A percentile compares a stretch with the other conserved stretches of the same genome.
Evolutionary conservation across 140 eudicot genomes (phyloP).

Genomic region (Oenanthe javanica): DNA sequence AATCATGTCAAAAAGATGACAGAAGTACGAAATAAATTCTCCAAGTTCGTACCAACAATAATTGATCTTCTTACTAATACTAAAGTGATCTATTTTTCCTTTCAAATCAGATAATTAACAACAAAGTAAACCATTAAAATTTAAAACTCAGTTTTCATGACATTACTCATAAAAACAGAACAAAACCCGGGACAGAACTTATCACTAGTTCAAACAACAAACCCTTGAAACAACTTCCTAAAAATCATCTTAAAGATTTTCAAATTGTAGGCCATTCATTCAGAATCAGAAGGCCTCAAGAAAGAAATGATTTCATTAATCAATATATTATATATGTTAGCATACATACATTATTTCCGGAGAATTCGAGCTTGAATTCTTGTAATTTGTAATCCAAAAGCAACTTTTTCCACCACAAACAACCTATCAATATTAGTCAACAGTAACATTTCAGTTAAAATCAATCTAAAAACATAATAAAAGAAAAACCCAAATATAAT

Average conservation of each 20-base stretch:
- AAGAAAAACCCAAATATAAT: not conserved
- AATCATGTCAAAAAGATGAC: not conserved
- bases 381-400: conserved; percentile 68
- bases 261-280: not conserved
- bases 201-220: not conserved
- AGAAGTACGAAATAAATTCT: not conserved
- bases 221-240: not conserved
- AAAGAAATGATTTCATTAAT: not conserved
- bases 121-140: too few relatives aligned
- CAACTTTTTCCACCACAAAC: conserved; percentile 84
- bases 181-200: not conserved
- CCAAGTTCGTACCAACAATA: not conserved
- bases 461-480: not conserved
- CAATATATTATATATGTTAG: not conserved
- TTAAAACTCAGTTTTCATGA: not conserved
- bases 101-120: not conserved
- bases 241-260: not conserved
- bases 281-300: not conserved
- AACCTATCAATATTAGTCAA: conserved; percentile 37
- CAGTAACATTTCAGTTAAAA: not conserved
- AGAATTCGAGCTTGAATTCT: conserved; percentile 42
- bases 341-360: conserved; percentile 62
- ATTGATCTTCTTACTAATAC: not conserved
- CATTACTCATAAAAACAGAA: not conserved
- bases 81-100: not conserved